Evolutionary conservation across 345 rosid genomes (phyloP), one percentile per base, ranked within the genome.

Genomic region (Passiflora organensis): DNA sequence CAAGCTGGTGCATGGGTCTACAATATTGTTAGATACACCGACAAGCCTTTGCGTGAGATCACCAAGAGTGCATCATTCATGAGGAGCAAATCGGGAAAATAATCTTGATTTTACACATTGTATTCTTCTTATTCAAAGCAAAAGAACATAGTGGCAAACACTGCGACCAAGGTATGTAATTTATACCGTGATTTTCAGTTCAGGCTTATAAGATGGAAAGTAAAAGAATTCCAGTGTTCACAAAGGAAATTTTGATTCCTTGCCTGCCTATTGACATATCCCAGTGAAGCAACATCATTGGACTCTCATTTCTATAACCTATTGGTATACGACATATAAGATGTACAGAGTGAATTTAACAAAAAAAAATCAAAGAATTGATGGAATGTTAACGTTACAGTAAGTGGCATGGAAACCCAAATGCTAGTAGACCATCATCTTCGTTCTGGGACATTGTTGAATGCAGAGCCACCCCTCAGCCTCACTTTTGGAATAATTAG

Each of bases 1-100:
- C 71, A 80, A 4, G 67, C 81, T 0, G 97, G 96, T 32, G 96
- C 91, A 1, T 80, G 75, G 91, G 76, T 80, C 32, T 89, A 86
- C 62, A 93, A 93, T 44, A 67, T 24, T 66, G 78, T 89, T 48
- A 62, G 96, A 43, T 80, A 76, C 59, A 86, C 99, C 1, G 83
- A 93, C 58, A 93, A 85, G 77, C 96, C 97, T 1, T 47, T 87
- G 39, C 48, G 66, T 12, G 70, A 70, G 66, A 70, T 70, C 28
- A 65, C 69, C 23, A 65, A 43, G 25, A 65, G 69, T 57, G 51
- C 69, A 5, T 57, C 63, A 4, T 65, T 65, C 53, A 46, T 65
- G 18, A 51, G 18, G 53, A 43, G 23, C 36, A 18, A 1, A 14
- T 47, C 22, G 6, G 43, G 51, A 4, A 6, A 22, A 20, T 64